Evolutionary conservation across 1,139 yeast genomes (phyloP).

Genomic region (Pichia sp.): DNA sequence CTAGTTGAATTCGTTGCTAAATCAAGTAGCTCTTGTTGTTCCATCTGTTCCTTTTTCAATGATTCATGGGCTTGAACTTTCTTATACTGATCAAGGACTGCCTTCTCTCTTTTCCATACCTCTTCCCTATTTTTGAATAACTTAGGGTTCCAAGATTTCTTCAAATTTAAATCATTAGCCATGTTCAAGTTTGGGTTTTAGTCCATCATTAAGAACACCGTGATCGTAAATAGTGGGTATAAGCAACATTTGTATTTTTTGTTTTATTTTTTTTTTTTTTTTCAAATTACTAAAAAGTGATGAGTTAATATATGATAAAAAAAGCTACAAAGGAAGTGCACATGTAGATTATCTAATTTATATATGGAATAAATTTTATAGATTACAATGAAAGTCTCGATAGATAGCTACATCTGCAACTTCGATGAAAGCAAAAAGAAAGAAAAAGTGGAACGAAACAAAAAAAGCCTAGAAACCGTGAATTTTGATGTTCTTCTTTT

Average conservation of each 20-base stretch:
- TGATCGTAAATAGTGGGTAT: no score
- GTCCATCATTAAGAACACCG: no score
- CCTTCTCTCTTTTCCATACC: constrained; percentile 81
- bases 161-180: constrained; percentile 80
- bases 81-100: constrained; percentile 62
- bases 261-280: no score
- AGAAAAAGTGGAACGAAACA: not conserved
- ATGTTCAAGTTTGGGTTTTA: constrained; percentile 26
- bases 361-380: no score
- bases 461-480: constrained; percentile 71
- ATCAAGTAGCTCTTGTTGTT: constrained; percentile 46
- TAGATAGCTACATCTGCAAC: no score
- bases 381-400: not conserved
- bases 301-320: no score
- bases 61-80: constrained; percentile 56
- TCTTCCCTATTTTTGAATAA: constrained; percentile 76
- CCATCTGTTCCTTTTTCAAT: constrained; percentile 60
- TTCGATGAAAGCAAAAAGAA: not conserved
- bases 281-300: no score
- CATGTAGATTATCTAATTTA: no score
- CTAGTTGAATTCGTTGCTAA: constrained; percentile 31
- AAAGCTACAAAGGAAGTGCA: no score
- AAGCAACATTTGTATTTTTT: no score
- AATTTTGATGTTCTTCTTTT: constrained; percentile 94
- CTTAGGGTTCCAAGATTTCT: constrained; percentile 96